Base-by-base conservation (phyloP, 2,329 filamentous ascomycete species). In the Xylaria sp. region DNA sequence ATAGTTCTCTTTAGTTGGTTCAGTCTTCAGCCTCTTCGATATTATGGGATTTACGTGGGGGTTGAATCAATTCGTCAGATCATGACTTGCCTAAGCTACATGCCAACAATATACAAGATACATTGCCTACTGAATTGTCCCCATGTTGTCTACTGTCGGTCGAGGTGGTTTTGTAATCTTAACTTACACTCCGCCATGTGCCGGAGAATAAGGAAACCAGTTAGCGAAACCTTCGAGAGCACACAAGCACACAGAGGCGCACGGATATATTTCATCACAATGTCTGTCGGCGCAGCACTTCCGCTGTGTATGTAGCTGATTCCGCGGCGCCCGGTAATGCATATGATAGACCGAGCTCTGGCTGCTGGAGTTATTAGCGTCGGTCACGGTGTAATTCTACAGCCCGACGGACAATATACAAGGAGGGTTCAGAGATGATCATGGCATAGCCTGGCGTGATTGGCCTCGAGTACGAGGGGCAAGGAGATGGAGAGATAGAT, bases 391-490 rank as follows among this genome's bases (percentile, higher is more conserved):
- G 56, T 8, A 58, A 58, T 46, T 58, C 52, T 13, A 46, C 9
- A 20, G 39, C 39, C 56, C 56, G 56, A 58, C 39, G 56, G 56
- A 46, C 39, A 20, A 13, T 56, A 56, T 20, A 39, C 52, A 56
- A 6, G 6, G 18, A 28, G 25, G 28, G 8, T 46, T 6, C 15
- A 58, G 41, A 44, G 39, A 46, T n/a, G 39, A 46, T 46, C 37
- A 25, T n/a, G 18, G 55, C 8, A 58, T 28, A 46, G n/a, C 39
- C 2, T 31, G 10, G 23, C 37, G 18, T 28, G 23, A 44, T 46
- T 25, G 5, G 7, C 55, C 37, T 20, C 13, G 20, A 46, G 9
- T 44, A 44, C 25, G 37, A 44, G 39, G 56, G 54, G 31, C 6
- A 37, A 8, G 37, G 41, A 58, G 20, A 18, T 9, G 39, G 2